phyloP scores from a whole-genome alignment of 768 basidiomycete genomes.

The Rhizopogon vesiculosus region DNA sequence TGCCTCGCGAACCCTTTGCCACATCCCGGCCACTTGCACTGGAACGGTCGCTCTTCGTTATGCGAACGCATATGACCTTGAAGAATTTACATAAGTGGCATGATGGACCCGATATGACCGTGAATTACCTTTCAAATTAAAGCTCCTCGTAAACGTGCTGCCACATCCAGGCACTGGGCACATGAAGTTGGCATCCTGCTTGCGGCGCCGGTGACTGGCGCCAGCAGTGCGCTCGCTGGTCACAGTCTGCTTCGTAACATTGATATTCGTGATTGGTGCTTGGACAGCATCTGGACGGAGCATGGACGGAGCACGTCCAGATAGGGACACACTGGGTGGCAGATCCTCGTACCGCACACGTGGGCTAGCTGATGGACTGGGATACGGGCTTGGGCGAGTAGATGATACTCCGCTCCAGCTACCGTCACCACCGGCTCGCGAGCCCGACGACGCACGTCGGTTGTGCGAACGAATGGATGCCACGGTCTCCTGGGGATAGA shows the following conservation, averaged over 20 bases:
- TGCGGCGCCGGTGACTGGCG: conserved; percentile 80
- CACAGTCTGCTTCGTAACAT: conserved; percentile 71
- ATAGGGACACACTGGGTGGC: conserved; percentile 29
- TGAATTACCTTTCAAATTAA: conserved; percentile 80
- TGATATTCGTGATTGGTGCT: conserved; percentile 2
- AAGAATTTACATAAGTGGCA: conserved; percentile 7
- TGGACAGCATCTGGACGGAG: conserved; percentile 7
- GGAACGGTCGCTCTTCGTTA: conserved; percentile 92
- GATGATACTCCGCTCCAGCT: conserved; percentile 32
- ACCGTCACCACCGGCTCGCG: conserved; percentile 22
- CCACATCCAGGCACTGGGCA: conserved; percentile 83
- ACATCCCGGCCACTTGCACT: conserved; percentile 93
- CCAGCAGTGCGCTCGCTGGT: conserved; percentile 88
- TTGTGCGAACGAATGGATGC: conserved; percentile 36
- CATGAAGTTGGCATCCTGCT: conserved; percentile 82
- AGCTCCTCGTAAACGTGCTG: conserved; percentile 87
- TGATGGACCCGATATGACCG: conserved; percentile 1
- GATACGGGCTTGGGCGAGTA: conserved; percentile 55
- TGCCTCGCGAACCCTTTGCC: conserved; percentile 91
- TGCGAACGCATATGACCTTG: conserved; percentile 91
- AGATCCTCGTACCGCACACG: conserved; percentile 48
- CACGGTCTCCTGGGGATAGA: conserved; percentile 35
- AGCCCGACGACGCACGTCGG: conserved; percentile 38
- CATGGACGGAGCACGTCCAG: conserved; percentile 14
- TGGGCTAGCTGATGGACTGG: conserved; percentile 64